phyloP scores from a whole-genome alignment of 345 rosid genomes.

The Geranium brycei region DNA sequence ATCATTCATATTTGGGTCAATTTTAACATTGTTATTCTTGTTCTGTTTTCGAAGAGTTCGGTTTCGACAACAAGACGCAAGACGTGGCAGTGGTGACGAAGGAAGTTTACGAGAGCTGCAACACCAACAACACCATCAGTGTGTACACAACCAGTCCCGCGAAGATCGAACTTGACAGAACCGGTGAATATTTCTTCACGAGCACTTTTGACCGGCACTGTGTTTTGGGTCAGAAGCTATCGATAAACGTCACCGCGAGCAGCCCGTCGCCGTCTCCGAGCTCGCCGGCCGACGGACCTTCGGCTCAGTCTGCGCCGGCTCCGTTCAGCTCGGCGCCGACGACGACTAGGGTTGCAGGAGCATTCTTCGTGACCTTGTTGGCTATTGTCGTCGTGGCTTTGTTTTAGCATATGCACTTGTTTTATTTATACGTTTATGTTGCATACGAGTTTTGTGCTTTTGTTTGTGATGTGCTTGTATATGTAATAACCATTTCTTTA shows the following conservation, averaged over 20 bases:
- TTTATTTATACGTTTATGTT: too few species aligned
- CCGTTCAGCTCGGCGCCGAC: constrained; percentile 21
- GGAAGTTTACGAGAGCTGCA: constrained; percentile 30
- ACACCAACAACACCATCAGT: constrained; percentile 18
- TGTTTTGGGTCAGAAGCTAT: constrained; percentile 35
- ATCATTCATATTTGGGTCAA: too few species aligned
- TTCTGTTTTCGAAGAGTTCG: constrained; percentile 27
- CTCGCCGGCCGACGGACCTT: constrained; percentile 11
- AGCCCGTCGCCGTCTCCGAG: constrained; percentile 11
- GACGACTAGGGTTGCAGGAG: too few species aligned
- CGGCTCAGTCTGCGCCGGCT: constrained; percentile 14
- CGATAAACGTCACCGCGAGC: constrained; percentile 24
- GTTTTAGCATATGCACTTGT: too few species aligned
- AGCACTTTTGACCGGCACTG: constrained; percentile 32
- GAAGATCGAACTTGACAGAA: constrained; percentile 23
- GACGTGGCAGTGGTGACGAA: constrained; percentile 38
- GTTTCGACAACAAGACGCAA: constrained; percentile 31
- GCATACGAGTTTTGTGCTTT: too few species aligned
- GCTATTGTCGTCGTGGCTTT: too few species aligned
- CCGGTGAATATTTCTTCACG: constrained; percentile 37
- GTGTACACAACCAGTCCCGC: constrained; percentile 20
- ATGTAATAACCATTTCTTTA: too few species aligned
- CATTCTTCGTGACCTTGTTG: too few species aligned
- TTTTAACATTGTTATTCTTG: not conserved
- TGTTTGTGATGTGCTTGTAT: too few species aligned